These are phyloP conservation scores for Pichia scutulata DNA, from an alignment of 805 yeast genomes.

Conservation along the genomic window DNA sequence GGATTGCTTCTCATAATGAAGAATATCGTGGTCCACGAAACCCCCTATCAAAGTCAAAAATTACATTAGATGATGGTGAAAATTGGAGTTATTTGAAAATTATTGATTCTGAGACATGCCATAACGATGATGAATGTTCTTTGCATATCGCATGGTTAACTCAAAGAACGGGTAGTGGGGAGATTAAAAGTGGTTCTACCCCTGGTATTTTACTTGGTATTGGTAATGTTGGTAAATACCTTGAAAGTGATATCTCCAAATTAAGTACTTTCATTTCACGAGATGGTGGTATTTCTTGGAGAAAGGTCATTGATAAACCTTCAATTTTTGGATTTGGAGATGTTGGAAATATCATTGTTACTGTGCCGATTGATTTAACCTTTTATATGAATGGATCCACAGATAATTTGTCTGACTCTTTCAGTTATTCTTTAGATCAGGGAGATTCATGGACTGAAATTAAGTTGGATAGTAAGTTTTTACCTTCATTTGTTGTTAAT, in stretches of 20 bases:
- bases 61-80: conserved; percentile 46
- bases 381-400: conserved; percentile 20
- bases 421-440: conserved; percentile 58
- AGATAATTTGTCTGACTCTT: conserved; percentile 22
- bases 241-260: conserved; percentile 26
- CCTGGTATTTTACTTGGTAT: conserved; percentile 54
- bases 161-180: conserved; percentile 35
- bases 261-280: conserved; percentile 52
- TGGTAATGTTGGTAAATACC: conserved; percentile 70
- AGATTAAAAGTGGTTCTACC: conserved; percentile 41
- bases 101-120: conserved; percentile 37
- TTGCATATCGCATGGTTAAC: conserved; percentile 32
- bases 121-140: conserved; percentile 41
- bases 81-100: conserved; percentile 44
- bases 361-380: conserved; percentile 36
- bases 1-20: conserved; percentile 36
- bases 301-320: conserved; percentile 43
- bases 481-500: conserved; percentile 28
- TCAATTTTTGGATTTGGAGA: conserved; percentile 61
- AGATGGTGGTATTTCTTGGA: conserved; percentile 78
- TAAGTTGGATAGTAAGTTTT: conserved; percentile 35
- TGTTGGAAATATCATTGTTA: conserved; percentile 64
- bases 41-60: conserved; percentile 25
- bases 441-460: conserved; percentile 57
- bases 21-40: conserved; percentile 16